Base-by-base conservation (phyloP, 345 rosid species). In the Trapa incisa region DNA sequence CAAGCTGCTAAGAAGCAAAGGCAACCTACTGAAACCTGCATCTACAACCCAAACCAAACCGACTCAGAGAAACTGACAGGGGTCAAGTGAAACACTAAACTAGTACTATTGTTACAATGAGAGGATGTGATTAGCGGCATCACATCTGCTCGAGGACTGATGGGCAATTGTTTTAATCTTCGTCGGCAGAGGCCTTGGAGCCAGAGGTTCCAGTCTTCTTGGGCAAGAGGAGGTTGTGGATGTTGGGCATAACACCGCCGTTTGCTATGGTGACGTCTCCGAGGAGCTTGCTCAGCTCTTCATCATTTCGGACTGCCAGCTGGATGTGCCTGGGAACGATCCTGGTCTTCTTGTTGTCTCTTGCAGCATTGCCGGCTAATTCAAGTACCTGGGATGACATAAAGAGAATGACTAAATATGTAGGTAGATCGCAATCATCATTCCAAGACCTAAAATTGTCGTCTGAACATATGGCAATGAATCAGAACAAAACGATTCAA, bases 171-270 rank as follows among this genome's bases (percentile, higher is more conserved):
- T 3, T 17, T 43, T 42, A 65, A 38, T 87, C 96, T 1, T 91
- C 94, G 5, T 79, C 96, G 29, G 68, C 92, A 12, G 86, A 43
- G 1, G 81, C 82, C 82, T 86, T 84, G 7, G 56, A 50, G 22
- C 56, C 56, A 4, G 90, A 82, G 67, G 86, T 68, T 13, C 96
- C 96, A 6, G 91, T 6, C 84, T 91, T 91, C 81, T 89, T 91
- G 5, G 96, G 97, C 36, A 91, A 85, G 39, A 91, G 88, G 36
- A 84, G 91, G 73, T 85, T 91, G 84, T 91, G 97, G 77, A 91
- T 91, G 77, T 91, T 91, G 0, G 96, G 96, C 96, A 91, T 88
- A 71, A 91, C 93, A 72, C 93, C 97, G 6, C 97, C 97, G 33
- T 91, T 88, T 9, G 96, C 91, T 58, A 88, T 91, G 0, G 96